These are phyloP conservation scores for Ambrosia artemisiifolia DNA, from an alignment of 129 eudicot species.

Conservation along the genomic window DNA sequence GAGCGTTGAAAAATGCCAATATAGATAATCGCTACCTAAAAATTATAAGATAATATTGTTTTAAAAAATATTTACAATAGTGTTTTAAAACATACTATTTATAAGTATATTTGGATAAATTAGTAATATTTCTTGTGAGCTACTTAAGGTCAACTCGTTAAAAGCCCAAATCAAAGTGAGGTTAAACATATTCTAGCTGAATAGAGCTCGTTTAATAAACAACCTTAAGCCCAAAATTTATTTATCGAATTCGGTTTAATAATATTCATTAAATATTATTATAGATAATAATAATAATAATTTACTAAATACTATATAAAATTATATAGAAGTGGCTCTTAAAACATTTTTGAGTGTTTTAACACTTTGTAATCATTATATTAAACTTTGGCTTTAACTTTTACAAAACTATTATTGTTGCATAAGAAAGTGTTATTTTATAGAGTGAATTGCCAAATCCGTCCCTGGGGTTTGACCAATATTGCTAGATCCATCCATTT, in stretches of 20 bases:
- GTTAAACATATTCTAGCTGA: too few relatives aligned
- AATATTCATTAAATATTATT: too few relatives aligned
- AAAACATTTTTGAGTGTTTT: not conserved
- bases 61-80: too few relatives aligned
- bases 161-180: not conserved
- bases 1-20: not conserved
- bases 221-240: too few relatives aligned
- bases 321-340: not conserved
- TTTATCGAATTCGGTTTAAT: too few relatives aligned
- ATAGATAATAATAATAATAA: too few relatives aligned
- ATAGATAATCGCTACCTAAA: not conserved
- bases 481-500: too few relatives aligned
- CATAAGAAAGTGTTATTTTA: not conserved
- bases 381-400: not conserved
- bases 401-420: not conserved
- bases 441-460: too few relatives aligned
- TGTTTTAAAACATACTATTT: not conserved
- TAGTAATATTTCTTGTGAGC: not conserved
- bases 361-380: not conserved
- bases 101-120: not conserved
- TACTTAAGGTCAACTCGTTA: not conserved
- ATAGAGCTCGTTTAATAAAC: too few relatives aligned
- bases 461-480: too few relatives aligned
- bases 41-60: not conserved
- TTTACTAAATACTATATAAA: too few relatives aligned